Evolutionary conservation across 2,329 filamentous ascomycete species (phyloP), one percentile per base, ranked within the genome.

Genomic region (Hymenoscyphus fraxineus): DNA sequence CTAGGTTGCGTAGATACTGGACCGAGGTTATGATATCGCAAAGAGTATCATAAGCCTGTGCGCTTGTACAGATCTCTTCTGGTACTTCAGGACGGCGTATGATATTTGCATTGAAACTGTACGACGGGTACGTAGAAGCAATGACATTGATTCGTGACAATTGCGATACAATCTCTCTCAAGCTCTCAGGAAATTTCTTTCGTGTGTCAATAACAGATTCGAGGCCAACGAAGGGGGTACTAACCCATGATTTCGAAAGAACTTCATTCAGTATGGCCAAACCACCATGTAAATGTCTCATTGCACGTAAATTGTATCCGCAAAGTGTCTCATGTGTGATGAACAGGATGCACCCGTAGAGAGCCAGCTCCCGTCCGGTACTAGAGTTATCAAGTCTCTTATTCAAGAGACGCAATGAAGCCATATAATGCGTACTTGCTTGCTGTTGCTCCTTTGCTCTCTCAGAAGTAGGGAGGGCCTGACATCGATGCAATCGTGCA

Each of bases 381-480:
- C 27, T n/a, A 1, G 27, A 32, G 27, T 27, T 57, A 38, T 57
- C 55, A 16, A 57, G 55, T 38, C 55, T 57, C 55, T 38, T 31
- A 57, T 57, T 57, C 13, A 57, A 38, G 12, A 32, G 55, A 12
- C 35, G 38, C 16, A 57, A 32, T 10, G 55, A 57, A 57, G 55
- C 35, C 6, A 35, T 31, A 57, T 57, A 57, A 57, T 57, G 55
- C 7, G 55, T 57, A 38, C 55, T 57, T 16, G 55, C 27, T 38
- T 57, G n/a, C 55, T 31, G 19, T 16, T 32, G 15, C 10, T n/a
- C 55, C 16, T n/a, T 38, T 3, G 22, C 55, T 16, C 55, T 31
- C 6, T 57, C 31, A 38, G 55, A 22, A 5, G 16, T 3, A 6
- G 55, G 55, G 16, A 57, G 22, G 16, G 16, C 35, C n/a, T 57